Evolutionary conservation across 345 rosid species (phyloP), one percentile per base, ranked within the genome.

Genomic region (Erysimum cheiranthoides): DNA sequence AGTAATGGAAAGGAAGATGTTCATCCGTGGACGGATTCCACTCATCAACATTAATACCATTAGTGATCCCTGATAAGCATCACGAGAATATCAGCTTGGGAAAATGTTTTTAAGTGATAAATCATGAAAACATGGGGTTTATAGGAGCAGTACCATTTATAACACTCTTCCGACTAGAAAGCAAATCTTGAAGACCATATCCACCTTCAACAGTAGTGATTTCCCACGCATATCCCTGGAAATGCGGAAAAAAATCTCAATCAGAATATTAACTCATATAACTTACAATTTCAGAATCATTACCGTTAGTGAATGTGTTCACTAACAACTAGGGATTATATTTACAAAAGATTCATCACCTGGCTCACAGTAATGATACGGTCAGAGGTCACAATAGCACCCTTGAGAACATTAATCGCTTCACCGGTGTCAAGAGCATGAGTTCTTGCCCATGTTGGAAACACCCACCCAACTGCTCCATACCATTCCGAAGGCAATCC

Each of bases 341-440:
- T 10, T 30, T 1, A 38, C 46, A 62, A 72, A n/a, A 56, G 54
- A 56, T n/a, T 36, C 64, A 70, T 80, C 61, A 94, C 97, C 97
- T 95, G 84, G 90, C 97, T 95, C 78, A 95, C 97, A 14, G 99
- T 90, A 58, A 95, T 82, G 73, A 95, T 82, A 51, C 97, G 86
- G 76, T 95, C 99, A 49, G 96, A 83, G 69, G 99, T 89, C 51
- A 95, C 97, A 62, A 95, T 81, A 71, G 97, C 97, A 83, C 99
- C 97, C 88, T 95, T 95, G 32, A 95, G 86, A 80, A 95, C 75
- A 85, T 90, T 95, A 73, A 95, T 96, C 4, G 99, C 97, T 85
- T 88, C 96, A 57, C 99, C 99, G 2, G 92, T 90, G 85, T 95
- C 99, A n/a, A 95, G 97, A 54, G 99, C 97, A 82, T 95, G 99